These are phyloP conservation scores for Yamadazyma conglobata DNA, from an alignment of 1,139 yeast genomes.

Conservation along the genomic window DNA sequence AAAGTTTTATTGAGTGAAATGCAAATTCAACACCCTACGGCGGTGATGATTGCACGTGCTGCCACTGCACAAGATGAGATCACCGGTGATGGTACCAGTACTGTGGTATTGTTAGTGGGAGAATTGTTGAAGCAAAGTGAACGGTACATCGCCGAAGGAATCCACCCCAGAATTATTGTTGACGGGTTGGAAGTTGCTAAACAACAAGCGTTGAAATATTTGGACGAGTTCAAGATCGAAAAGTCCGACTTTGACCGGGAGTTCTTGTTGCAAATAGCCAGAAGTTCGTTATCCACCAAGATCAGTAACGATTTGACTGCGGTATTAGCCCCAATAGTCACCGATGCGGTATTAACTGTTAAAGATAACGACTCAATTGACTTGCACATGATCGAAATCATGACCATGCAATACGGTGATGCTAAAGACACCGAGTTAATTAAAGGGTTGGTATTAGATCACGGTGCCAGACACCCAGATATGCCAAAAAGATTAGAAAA, in stretches of 20 bases:
- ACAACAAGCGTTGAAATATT: constrained; percentile 63
- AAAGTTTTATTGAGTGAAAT: constrained; percentile 89
- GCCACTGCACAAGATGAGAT: constrained; percentile 99
- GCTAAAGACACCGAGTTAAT: constrained; percentile 81
- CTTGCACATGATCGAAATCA: constrained; percentile 95
- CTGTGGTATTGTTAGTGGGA: constrained; percentile 92
- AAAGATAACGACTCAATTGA: constrained; percentile 57
- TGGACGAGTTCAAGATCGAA: constrained; percentile 54
- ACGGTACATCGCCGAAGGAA: constrained; percentile 86
- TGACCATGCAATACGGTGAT: constrained; percentile 94
- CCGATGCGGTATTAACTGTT: constrained; percentile 90
- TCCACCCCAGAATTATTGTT: constrained; percentile 90
- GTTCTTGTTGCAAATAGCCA: constrained; percentile 84
- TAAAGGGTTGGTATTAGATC: constrained; percentile 91
- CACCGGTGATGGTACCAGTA: constrained; percentile 99
- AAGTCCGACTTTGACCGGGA: constrained; percentile 69
- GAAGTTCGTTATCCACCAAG: constrained; percentile 85
- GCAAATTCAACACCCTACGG: constrained; percentile 99
- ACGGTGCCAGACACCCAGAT: constrained; percentile 99
- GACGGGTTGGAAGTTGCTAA: constrained; percentile 95
- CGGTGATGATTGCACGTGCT: constrained; percentile 97
- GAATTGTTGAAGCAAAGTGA: constrained; percentile 94
- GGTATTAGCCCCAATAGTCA: constrained; percentile 86
- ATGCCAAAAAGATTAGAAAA: constrained; percentile 90
- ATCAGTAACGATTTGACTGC: constrained; percentile 73